Evolutionary conservation across 2,329 filamentous ascomycete genomes (phyloP).

Genomic region (Cryoendolithus antarcticus): DNA sequence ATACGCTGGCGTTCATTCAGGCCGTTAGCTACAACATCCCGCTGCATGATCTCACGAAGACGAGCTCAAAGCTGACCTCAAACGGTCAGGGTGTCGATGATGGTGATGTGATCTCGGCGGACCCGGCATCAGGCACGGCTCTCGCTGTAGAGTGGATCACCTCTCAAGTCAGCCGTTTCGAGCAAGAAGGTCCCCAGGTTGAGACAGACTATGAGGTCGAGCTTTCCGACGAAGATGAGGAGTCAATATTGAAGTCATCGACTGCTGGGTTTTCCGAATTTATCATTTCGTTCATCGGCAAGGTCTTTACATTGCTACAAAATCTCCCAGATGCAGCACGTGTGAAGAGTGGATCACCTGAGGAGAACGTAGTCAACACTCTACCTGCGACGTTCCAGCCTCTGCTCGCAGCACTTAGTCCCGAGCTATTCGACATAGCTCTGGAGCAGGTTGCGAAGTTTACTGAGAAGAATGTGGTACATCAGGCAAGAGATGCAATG

Average conservation of each 20-base stretch:
- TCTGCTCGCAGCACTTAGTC: conserved; percentile 77
- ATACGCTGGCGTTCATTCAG: conserved; percentile 90
- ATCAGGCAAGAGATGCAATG: conserved; percentile 94
- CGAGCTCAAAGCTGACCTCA: conserved; percentile 21
- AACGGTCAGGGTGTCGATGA: conserved; percentile 38
- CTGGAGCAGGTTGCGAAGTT: conserved; percentile 88
- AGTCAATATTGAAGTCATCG: conserved; percentile 78
- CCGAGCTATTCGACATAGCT: conserved; percentile 83
- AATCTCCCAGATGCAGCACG: conserved; percentile 86
- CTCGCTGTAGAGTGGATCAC: conserved; percentile 89
- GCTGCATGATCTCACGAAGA: conserved; percentile 64
- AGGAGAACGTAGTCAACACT: conserved; percentile 95
- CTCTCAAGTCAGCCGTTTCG: conserved; percentile 85
- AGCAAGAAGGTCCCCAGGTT: conserved; percentile 71
- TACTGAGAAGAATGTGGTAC: conserved; percentile 85
- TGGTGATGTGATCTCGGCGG: conserved; percentile 40
- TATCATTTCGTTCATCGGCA: conserved; percentile 75
- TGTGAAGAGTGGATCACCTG: conserved; percentile 78
- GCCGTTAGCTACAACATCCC: conserved; percentile 94
- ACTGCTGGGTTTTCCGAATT: conserved; percentile 93
- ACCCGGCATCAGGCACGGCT: conserved; percentile 35
- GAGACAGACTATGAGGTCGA: conserved; percentile 75
- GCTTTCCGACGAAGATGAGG: conserved; percentile 74
- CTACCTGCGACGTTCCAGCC: conserved; percentile 84
- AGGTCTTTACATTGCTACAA: conserved; percentile 89